Evolutionary conservation across 352 stramenopile species (phyloP), one percentile per base, ranked within the genome.

Genomic region (Aphanomyces stellatus): DNA sequence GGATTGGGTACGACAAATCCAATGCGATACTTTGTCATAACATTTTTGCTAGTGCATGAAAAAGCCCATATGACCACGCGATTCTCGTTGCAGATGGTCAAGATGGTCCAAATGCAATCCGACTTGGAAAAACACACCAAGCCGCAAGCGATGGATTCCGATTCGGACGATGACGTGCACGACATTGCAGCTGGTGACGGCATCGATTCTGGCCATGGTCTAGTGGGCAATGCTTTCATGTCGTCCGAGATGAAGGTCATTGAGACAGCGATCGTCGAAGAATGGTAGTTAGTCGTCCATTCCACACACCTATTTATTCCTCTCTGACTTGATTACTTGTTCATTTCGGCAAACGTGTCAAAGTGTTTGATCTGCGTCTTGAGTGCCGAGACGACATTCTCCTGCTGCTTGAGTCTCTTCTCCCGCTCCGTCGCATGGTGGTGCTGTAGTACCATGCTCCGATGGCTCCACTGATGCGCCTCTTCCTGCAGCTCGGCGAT

Each of bases 321-420:
- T n/a, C n/a, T n/a, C n/a, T n/a, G n/a, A n/a, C n/a, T n/a, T n/a
- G 17, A 28, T 53, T 57, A 57, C 19, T 57, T 57, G 6, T 15
- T 37, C n/a, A 57, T n/a, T 1, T 67, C 60, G 7, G 40, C n/a
- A 59, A 67, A 67, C 8, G 60, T 34, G 46, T 67, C 30, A 49
- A 67, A 67, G 11, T 67, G 41, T 8, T 57, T 37, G 27, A 67
- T 56, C n/a, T 67, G 60, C 0, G n/a, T 27, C n/a, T 48, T 25
- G 3, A 67, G 49, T 2, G 48, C 37, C 11, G n/a, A 17, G 25
- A 67, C 46, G 33, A 67, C 60, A 33, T 67, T 67, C 4, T 11
- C 28, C 57, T 67, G 46, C 15, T 67, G 60, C 13, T 10, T 41
- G 5, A n/a, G 11, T 13, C 41, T 37, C 8, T 42, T 57, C 4